Base-by-base conservation (phyloP, 2,329 filamentous ascomycete species). In the Ophiosphaerella herpotricha region DNA sequence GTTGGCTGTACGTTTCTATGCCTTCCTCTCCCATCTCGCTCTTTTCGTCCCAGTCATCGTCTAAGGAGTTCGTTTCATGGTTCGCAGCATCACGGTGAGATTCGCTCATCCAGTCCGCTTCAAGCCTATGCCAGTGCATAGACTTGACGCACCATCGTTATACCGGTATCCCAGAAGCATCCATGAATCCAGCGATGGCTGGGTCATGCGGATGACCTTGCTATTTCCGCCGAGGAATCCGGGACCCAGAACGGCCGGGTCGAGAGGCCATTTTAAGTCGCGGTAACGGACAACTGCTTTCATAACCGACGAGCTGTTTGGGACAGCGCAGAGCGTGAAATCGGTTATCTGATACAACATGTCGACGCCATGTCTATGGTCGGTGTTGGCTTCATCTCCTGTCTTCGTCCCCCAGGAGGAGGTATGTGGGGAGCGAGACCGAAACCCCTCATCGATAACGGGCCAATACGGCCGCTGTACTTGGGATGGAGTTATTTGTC, bases 121-220 rank as follows among this genome's bases (percentile, higher is more conserved):
- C 3, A 18, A 18, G 16, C 16, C 3, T 18, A 2, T 18, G 16
- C 16, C 2, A 3, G 16, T 18, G 16, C 16, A 18, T 18, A 18
- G 16, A 4, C 26, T 5, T 29, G 26, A 29, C 7, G 5, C 29
- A 31, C 40, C 23, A 45, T 51, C 33, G 23, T 45, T 31, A 49
- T 55, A 50, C 37, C 31, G 37, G 26, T 45, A 57, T 29, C 48
- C 48, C 35, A 57, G 32, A 41, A 57, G 26, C 44, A 52, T 31
- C 51, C 40, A 55, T 46, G 36, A 54, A 52, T 57, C 54, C 33
- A 29, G 34, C 33, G 33, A 35, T 16, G 6, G 33, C 33, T 35
- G 33, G 7, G 33, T 35, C 12, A 35, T 35, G 33, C 33, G 33
- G 12, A 35, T 7, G 33, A 35, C 5, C 50, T 55, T 43, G 39